Conservation (phyloP, 495 filamentous ascomycete genomes). For the Jackrogersella minutella region DNA sequence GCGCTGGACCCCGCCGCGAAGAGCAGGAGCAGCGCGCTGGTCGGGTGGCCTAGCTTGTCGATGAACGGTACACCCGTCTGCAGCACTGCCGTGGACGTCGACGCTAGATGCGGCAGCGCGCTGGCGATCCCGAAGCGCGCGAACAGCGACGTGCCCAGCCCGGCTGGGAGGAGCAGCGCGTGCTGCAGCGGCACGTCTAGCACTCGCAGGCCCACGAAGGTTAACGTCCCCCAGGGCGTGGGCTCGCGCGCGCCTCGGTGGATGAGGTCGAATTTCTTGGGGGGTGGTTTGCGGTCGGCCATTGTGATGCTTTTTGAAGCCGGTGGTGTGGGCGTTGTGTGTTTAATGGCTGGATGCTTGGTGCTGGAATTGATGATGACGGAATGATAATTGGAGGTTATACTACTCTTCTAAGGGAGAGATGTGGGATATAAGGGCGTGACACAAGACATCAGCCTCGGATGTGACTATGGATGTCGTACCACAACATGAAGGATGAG, state of each 20-base stretch:
- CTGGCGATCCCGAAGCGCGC: conserved; percentile 30
- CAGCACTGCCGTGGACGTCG: conserved; percentile 41
- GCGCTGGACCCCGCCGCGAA: conserved; percentile 59
- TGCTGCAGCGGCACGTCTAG: conserved; percentile 67
- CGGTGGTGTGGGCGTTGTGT: no score
- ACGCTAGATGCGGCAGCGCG: conserved; percentile 33
- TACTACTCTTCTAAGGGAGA: no score
- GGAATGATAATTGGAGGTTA: no score
- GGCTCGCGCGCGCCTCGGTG: conserved; percentile 48
- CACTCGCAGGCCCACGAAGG: conserved; percentile 65
- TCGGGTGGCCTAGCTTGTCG: conserved; percentile 26
- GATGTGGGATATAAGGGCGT: no score
- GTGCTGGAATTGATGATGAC: no score
- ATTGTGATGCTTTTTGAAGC: not conserved
- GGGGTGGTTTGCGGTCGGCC: conserved; percentile 8
- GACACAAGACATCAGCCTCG: no score
- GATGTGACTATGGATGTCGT: no score
- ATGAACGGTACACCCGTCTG: conserved; percentile 24
- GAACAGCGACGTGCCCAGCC: conserved; percentile 42
- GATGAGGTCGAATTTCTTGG: conserved; percentile 43
- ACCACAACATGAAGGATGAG: no score
- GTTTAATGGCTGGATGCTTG: not conserved
- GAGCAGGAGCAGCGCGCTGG: conserved; percentile 51
- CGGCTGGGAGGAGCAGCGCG: conserved; percentile 55
- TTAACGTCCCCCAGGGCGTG: conserved; percentile 57